Evolutionary conservation across 257 asterid genomes (phyloP), one percentile per base, ranked within the genome.

Genomic region (Hygrophila difformis): DNA sequence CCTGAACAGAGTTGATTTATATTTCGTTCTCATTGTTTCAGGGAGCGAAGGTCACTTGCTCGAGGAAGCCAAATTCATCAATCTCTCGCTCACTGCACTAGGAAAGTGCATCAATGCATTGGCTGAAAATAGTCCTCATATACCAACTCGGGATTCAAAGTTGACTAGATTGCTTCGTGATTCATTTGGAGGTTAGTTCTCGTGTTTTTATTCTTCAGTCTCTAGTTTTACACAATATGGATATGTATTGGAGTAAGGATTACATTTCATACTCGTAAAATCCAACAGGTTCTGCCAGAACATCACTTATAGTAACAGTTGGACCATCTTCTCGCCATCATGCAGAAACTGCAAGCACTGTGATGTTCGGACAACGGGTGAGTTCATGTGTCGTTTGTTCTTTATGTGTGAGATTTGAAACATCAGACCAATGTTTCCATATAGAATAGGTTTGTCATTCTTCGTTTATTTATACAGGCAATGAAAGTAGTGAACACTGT

Each of bases 311-410:
- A 52, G 57, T 83, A 64, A 77, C 84, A 7, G 58, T 87, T 18
- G 94, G 96, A 13, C 93, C 96, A 39, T 87, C 94, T 64, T 73
- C 84, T 51, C 79, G 70, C 44, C 84, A 87, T 69, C 84, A 82
- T 70, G 78, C 87, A 45, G 96, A 87, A 78, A 82, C 94, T 53
- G 65, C 89, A 61, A 79, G 94, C 80, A 87, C 96, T 35, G 56
- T 87, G 53, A 70, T 82, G 86, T 87, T 87, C 63, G 96, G 96
- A 49, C 96, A 87, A 55, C 76, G 96, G 81, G 96, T 86, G 59
- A 56, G 94, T 57, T 31, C 29, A 40, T n/a, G n/a, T n/a, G n/a
- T n/a, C n/a, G n/a, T n/a, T n/a, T n/a, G n/a, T n/a, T n/a, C n/a
- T n/a, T n/a, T n/a, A n/a, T n/a, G n/a, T n/a, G n/a, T n/a, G n/a